Conservation (phyloP, 371 early-diverging fungal genomes). For the Mortierella sp. region DNA sequence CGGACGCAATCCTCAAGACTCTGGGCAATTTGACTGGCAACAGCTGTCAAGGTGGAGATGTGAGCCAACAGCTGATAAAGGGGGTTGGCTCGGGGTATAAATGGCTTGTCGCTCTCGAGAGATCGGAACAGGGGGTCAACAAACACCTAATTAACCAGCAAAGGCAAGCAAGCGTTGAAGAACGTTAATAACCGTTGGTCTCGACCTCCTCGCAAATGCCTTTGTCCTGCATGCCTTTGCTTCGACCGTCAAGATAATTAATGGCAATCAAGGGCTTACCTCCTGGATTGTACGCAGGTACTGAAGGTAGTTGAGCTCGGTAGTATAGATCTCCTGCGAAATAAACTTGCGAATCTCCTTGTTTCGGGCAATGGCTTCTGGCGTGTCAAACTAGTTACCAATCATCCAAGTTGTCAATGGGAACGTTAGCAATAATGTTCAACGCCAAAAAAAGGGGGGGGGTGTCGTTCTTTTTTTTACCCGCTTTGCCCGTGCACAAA, state of each 20-base stretch:
- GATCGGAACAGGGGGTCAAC: conserved; percentile 47
- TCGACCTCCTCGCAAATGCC: neutral
- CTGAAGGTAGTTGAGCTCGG: conserved; percentile 53
- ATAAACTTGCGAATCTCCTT: conserved; percentile 58
- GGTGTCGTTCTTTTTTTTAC: neutral
- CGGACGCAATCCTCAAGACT: conserved; percentile 45
- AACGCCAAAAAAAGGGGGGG: neutral
- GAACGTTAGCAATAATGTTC: neutral
- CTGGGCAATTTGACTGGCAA: conserved; percentile 29
- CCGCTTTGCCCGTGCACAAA: neutral
- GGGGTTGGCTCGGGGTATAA: conserved; percentile 49
- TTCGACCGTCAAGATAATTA: neutral
- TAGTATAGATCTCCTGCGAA: conserved; percentile 57
- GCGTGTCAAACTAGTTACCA: conserved; percentile 47
- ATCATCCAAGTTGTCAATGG: neutral
- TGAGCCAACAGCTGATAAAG: conserved; percentile 54
- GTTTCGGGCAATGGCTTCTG: conserved; percentile 50
- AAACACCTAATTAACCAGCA: conserved; percentile 28
- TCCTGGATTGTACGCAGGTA: conserved; percentile 52
- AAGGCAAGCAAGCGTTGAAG: neutral
- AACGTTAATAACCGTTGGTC: neutral
- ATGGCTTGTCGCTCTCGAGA: conserved; percentile 44
- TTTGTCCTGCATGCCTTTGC: neutral
- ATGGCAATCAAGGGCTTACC: conserved; percentile 16
- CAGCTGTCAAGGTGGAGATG: conserved; percentile 30